Percentiles rank a stretch among this genome's conserved stretches.
Conservation (phyloP, 192 early-diverging fungal species). For the Coemansia sp. region DNA sequence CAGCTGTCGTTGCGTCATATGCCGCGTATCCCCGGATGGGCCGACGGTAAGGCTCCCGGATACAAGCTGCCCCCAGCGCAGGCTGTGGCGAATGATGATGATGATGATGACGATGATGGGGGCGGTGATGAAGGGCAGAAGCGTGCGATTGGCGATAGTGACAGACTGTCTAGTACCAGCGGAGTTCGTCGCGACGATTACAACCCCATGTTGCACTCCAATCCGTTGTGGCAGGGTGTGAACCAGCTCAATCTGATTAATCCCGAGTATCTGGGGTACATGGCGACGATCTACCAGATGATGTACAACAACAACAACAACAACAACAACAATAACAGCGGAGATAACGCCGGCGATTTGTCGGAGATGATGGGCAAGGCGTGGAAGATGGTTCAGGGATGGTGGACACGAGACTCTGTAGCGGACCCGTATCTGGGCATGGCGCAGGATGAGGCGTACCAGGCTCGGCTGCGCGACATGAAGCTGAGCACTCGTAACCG, state of each 20-base stretch:
- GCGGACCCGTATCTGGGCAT: constrained; percentile 45
- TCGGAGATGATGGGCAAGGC: constrained; percentile 6
- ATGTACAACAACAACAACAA: constrained; percentile 21
- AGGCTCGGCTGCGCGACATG: constrained; percentile 48
- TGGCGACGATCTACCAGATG: constrained; percentile 28
- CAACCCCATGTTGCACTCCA: constrained; percentile 33
- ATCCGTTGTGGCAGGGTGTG: constrained; percentile 37
- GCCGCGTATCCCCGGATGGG: constrained; percentile 49
- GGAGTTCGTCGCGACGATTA: constrained; percentile 21
- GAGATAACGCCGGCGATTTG: constrained; percentile 2
- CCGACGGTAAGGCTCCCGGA: constrained; percentile 38
- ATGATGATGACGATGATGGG: not conserved
- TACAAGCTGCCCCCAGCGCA: constrained; percentile 20
- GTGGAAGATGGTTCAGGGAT: constrained; percentile 38
- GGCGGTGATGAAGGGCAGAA: too few relatives aligned
- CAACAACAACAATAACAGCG: constrained; percentile 4
- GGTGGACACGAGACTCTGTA: constrained; percentile 12
- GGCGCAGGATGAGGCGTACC: constrained; percentile 49
- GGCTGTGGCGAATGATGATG: not conserved
- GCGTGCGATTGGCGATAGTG: too few relatives aligned
- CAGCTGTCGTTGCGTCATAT: constrained; percentile 23
- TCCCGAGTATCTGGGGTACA: constrained; percentile 35
- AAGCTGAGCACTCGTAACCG: constrained; percentile 44
- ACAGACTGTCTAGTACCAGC: too few relatives aligned
- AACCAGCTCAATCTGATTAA: constrained; percentile 28